Conservation (phyloP, 2,329 filamentous ascomycete genomes). For the Ophiostoma tasmaniense region DNA sequence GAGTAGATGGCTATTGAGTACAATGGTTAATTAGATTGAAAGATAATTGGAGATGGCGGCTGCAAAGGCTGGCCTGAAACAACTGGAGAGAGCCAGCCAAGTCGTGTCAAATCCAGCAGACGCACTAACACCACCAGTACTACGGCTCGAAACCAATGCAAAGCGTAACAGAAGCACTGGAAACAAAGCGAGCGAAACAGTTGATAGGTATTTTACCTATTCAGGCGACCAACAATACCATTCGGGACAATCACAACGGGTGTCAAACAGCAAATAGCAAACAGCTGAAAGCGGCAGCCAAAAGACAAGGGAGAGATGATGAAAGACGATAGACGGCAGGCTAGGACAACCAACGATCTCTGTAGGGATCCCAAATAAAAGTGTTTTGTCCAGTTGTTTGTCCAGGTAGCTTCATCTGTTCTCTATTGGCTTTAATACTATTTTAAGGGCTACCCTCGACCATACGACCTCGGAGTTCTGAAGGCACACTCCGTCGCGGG, state of each 20-base stretch:
- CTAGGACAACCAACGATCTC: background rate
- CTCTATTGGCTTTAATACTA: background rate
- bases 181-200: background rate
- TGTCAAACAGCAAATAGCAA: background rate
- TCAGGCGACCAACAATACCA: background rate
- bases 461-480: background rate
- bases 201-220: background rate
- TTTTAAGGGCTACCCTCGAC: background rate
- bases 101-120: background rate
- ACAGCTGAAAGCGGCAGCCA: background rate
- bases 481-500: background rate
- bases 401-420: background rate
- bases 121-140: background rate
- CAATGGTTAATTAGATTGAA: too few species aligned
- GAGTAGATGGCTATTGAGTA: too few species aligned
- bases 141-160: constrained; percentile 1
- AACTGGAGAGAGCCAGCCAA: background rate
- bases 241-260: background rate
- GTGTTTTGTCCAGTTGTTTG: background rate
- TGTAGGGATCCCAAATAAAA: background rate
- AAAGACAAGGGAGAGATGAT: background rate
- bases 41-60: background rate
- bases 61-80: background rate
- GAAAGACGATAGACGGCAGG: background rate
- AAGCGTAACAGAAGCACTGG: background rate